These are phyloP conservation scores for Verticillium alfalfae DNA, from an alignment of 2,329 filamentous ascomycete species.

Conservation along the genomic window DNA sequence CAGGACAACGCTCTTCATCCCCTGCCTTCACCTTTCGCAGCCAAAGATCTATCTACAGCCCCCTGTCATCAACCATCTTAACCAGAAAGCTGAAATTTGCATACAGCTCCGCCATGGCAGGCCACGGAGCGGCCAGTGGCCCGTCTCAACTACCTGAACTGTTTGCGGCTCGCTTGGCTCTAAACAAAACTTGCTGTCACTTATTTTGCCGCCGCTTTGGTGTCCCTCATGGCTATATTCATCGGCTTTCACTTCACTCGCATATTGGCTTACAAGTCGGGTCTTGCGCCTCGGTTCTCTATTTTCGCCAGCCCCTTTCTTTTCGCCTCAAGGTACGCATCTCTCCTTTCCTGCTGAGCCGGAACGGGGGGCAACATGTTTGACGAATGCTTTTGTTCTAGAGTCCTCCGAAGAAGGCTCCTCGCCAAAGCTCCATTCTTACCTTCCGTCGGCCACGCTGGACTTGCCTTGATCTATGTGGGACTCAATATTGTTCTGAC, in stretches of 20 bases:
- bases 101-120: background rate
- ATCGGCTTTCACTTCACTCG: constrained; percentile 8
- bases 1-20: too few relatives aligned
- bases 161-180: constrained; percentile 9
- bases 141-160: background rate
- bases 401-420: constrained; percentile 5
- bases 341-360: too few relatives aligned
- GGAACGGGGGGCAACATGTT: too few relatives aligned
- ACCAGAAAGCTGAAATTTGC: too few relatives aligned
- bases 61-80: too few relatives aligned
- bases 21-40: too few relatives aligned
- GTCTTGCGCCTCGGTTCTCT: constrained; percentile 2
- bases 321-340: constrained; percentile 6
- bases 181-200: constrained; percentile 18
- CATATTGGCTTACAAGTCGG: constrained; percentile 3
- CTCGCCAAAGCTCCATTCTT: constrained; percentile 8
- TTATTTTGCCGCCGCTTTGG: constrained; percentile 13
- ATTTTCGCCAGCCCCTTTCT: constrained; percentile 5
- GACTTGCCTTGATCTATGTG: constrained; percentile 21
- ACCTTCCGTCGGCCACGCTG: constrained; percentile 20
- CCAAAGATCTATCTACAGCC: too few relatives aligned
- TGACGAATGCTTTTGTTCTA: background rate
- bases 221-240: constrained; percentile 4
- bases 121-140: background rate
- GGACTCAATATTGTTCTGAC: constrained; percentile 25